Evolutionary conservation across 805 yeast genomes (phyloP).

Genomic region (Suhomyces xylopsoci): DNA sequence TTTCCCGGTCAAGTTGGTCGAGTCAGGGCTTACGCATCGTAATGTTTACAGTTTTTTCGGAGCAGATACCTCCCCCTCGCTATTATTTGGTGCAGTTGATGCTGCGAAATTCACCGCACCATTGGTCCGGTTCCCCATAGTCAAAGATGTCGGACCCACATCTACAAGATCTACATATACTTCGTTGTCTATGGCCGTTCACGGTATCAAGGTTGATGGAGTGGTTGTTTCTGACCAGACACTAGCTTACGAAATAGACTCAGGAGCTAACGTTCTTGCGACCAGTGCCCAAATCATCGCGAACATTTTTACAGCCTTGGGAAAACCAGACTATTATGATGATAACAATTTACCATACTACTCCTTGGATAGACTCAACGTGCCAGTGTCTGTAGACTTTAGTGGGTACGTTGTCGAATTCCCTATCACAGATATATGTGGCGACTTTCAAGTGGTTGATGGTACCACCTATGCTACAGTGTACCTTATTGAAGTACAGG

Average conservation of each 20-base stretch:
- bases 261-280: slow-evolving; percentile 16
- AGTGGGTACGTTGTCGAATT: slow-evolving; percentile 11
- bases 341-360: slow-evolving; percentile 6
- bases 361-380: slow-evolving; percentile 3
- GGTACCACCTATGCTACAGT: slow-evolving; percentile 11
- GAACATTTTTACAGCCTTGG: slow-evolving; percentile 12
- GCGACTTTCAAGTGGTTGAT: slow-evolving; percentile 6
- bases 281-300: slow-evolving; percentile 11
- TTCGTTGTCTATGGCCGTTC: slow-evolving; percentile 12
- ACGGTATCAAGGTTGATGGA: slow-evolving; percentile 7
- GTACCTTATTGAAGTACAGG: slow-evolving; percentile 7
- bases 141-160: slow-evolving; percentile 9
- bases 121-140: slow-evolving; percentile 14
- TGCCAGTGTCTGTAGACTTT: slow-evolving; percentile 7
- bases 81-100: slow-evolving; percentile 36
- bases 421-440: slow-evolving; percentile 13
- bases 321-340: slow-evolving; percentile 3
- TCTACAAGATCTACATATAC: slow-evolving; percentile 6
- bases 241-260: slow-evolving; percentile 15
- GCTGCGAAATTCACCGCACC: slow-evolving; percentile 23
- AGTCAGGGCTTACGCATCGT: slow-evolving; percentile 7
- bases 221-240: slow-evolving; percentile 11
- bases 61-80: slow-evolving; percentile 1
- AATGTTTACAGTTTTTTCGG: slow-evolving; percentile 14
- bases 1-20: slow-evolving; percentile 14